phyloP scores from a whole-genome alignment of 441 rosid species.

The Erysimum cheiri region DNA sequence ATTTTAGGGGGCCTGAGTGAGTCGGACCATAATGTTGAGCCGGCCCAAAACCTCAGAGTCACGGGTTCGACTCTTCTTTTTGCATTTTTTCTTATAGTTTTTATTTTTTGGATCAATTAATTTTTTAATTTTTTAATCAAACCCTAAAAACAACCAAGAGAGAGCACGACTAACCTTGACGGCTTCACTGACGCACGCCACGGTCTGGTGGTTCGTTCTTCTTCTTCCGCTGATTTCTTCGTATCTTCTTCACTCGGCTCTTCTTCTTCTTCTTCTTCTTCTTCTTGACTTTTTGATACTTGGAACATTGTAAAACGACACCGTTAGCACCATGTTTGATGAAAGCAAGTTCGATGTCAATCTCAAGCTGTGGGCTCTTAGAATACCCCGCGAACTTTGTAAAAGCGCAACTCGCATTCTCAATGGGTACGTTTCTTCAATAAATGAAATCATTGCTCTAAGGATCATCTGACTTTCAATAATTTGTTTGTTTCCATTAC shows the following conservation, averaged over 20 bases:
- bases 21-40: constrained; percentile 8
- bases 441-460: not conserved
- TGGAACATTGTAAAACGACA: not conserved
- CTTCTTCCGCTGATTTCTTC: constrained; percentile 14
- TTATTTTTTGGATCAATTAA: not conserved
- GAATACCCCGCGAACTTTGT: constrained; percentile 86
- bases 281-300: not conserved
- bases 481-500: not conserved
- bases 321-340: constrained; percentile 54
- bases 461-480: not conserved
- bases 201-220: constrained; percentile 1
- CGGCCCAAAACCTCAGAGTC: constrained; percentile 31
- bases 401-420: constrained; percentile 64
- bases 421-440: constrained; percentile 60
- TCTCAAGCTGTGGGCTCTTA: constrained; percentile 73
- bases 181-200: not conserved
- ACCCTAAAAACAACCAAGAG: constrained; percentile 4
- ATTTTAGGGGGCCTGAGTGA: constrained; percentile 26
- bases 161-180: constrained; percentile 6
- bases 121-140: constrained; percentile 20
- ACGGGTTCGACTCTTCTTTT: not conserved
- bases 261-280: not conserved
- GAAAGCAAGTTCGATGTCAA: constrained; percentile 76
- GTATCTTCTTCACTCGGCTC: not conserved
- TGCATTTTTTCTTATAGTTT: not conserved